A percentile compares a stretch with the other conserved stretches of the same genome.
Conservation (phyloP, 768 basidiomycete species). For the Naganishia onofrii region DNA sequence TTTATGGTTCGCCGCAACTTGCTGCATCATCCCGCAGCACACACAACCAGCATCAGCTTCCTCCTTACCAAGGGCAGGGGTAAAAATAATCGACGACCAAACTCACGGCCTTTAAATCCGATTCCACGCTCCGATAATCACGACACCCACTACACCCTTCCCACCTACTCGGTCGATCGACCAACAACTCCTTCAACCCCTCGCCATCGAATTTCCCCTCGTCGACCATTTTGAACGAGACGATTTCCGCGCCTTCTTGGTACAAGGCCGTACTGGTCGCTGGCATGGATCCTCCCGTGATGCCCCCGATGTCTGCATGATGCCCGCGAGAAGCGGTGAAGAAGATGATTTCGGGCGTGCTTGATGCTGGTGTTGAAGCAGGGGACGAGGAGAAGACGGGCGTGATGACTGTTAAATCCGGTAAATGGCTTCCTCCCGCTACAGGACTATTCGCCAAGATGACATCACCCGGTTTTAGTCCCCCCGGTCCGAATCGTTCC, state of each 20-base stretch:
- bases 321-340: slow-evolving; percentile 92
- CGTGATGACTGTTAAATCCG: slow-evolving; percentile 89
- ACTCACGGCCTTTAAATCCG: slow-evolving; percentile 81
- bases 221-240: slow-evolving; percentile 85
- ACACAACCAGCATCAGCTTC: background rate
- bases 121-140: slow-evolving; percentile 83
- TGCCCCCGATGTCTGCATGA: slow-evolving; percentile 84
- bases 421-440: slow-evolving; percentile 60
- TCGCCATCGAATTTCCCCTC: slow-evolving; percentile 74
- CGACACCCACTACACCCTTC: slow-evolving; percentile 52
- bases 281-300: slow-evolving; percentile 88
- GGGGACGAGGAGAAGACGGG: slow-evolving; percentile 70
- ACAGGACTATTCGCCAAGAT: slow-evolving; percentile 66
- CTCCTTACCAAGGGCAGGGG: no score
- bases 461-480: slow-evolving; percentile 83
- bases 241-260: slow-evolving; percentile 89
- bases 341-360: slow-evolving; percentile 67
- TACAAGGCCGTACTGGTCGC: slow-evolving; percentile 86
- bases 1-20: slow-evolving; percentile 66
- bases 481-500: slow-evolving; percentile 53
- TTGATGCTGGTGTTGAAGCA: slow-evolving; percentile 43
- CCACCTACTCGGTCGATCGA: slow-evolving; percentile 56
- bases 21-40: slow-evolving; percentile 1
- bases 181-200: slow-evolving; percentile 73
- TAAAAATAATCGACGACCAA: no score